Evolutionary conservation across 192 early-diverging fungal species (phyloP).

Genomic region (Linnemannia schmuckeri): DNA sequence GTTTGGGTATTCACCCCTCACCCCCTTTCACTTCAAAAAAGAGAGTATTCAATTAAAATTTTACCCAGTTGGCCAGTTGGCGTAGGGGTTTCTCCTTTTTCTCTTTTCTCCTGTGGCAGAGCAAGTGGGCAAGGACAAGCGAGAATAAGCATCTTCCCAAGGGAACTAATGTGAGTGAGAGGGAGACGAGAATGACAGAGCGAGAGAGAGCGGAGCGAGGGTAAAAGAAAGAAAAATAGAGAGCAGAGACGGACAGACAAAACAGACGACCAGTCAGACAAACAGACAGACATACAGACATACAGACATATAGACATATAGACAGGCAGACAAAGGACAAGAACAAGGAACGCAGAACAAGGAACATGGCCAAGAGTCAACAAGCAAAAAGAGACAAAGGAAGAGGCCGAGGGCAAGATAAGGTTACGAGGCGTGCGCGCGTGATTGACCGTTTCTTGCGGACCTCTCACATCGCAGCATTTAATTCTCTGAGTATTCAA

Average conservation of each 20-base stretch:
- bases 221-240: not conserved
- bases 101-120: conserved; percentile 5
- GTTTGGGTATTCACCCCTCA: too few species aligned
- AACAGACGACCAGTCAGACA: too few species aligned
- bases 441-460: not conserved
- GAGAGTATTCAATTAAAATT: not conserved
- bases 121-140: not conserved
- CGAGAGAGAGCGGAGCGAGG: not conserved
- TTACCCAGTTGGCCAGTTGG: not conserved
- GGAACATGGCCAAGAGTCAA: too few species aligned
- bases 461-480: not conserved
- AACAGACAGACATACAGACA: too few species aligned
- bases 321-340: too few species aligned
- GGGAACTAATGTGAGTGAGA: not conserved
- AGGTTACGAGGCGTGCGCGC: not conserved
- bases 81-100: conserved; percentile 1
- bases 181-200: not conserved
- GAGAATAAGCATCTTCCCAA: not conserved
- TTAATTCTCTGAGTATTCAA: not conserved
- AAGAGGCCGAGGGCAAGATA: not conserved
- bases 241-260: not conserved
- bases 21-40: too few species aligned
- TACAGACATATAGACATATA: too few species aligned
- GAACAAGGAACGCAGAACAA: too few species aligned
- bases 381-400: too few species aligned